Percentiles rank a stretch among this genome's conserved stretches.
These are phyloP conservation scores for Gyromitra esculenta DNA, from an alignment of 2,329 filamentous ascomycete species.

Conservation along the genomic window DNA sequence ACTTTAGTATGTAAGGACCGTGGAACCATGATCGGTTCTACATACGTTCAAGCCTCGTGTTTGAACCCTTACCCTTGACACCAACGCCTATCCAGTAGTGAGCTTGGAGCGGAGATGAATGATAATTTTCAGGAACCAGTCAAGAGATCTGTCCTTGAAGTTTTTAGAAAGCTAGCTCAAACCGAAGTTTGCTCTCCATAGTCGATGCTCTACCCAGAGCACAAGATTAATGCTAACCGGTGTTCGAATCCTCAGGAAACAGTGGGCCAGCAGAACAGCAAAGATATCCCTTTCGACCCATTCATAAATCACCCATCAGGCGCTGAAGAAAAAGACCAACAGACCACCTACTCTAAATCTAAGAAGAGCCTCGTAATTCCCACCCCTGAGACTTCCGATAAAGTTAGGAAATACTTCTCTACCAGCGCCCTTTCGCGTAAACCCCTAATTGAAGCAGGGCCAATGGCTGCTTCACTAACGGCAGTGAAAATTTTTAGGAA, in stretches of 20 bases:
- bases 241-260: neutral
- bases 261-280: neutral
- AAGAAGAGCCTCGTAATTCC: neutral
- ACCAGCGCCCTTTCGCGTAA: neutral
- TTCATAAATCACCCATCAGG: constrained; percentile 6
- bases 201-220: neutral
- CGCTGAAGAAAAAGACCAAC: neutral
- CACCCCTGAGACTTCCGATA: neutral
- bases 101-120: neutral
- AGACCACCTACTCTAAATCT: neutral
- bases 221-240: neutral
- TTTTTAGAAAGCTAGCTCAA: constrained; percentile 7
- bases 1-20: too few relatives aligned
- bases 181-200: constrained; percentile 5
- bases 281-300: constrained; percentile 30
- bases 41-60: too few relatives aligned
- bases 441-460: neutral
- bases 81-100: neutral
- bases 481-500: constrained; percentile 35
- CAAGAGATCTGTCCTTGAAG: constrained; percentile 3
- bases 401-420: neutral
- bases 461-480: constrained; percentile 5
- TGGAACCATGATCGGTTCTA: too few relatives aligned
- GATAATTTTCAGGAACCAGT: constrained; percentile 1
- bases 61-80: too few relatives aligned